A percentile compares a stretch with the other conserved stretches of the same genome.
These are phyloP conservation scores for Aspergillus conjunctus DNA, from an alignment of 495 filamentous ascomycete genomes.

Conservation along the genomic window DNA sequence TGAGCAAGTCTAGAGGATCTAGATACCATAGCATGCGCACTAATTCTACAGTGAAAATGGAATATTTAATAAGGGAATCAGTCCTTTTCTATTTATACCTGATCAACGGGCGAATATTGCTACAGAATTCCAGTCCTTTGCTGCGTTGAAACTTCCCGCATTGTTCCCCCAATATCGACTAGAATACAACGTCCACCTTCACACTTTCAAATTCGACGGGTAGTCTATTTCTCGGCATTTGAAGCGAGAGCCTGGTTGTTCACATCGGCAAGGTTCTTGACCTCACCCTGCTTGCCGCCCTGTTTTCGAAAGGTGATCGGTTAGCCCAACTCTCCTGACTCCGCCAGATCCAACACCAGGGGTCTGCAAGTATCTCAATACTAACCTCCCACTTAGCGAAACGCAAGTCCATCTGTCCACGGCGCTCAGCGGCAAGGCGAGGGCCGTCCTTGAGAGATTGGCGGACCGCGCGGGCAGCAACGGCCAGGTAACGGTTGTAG, in stretches of 20 bases:
- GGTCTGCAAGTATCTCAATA: slow-evolving; percentile 23
- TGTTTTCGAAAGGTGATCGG: slow-evolving; percentile 41
- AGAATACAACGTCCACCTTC: slow-evolving; percentile 26
- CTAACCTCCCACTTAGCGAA: slow-evolving; percentile 97
- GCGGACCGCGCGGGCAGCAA: slow-evolving; percentile 62
- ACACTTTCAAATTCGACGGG: slow-evolving; percentile 11
- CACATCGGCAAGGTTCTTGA: slow-evolving; percentile 70
- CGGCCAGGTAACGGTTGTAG: slow-evolving; percentile 59
- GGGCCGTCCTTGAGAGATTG: slow-evolving; percentile 93
- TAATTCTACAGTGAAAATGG: neutral
- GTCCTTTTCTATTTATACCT: slow-evolving; percentile 35
- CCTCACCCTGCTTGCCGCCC: slow-evolving; percentile 96
- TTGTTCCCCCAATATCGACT: slow-evolving; percentile 24
- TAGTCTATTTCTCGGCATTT: slow-evolving; percentile 47
- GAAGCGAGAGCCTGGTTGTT: slow-evolving; percentile 64
- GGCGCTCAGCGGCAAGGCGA: slow-evolving; percentile 81
- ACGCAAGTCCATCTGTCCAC: slow-evolving; percentile 85
- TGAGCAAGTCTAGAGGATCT: slow-evolving; percentile 7
- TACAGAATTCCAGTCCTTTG: slow-evolving; percentile 47
- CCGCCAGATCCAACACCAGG: slow-evolving; percentile 21
- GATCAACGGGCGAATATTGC: slow-evolving; percentile 38
- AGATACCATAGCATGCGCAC: neutral
- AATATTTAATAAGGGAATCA: slow-evolving; percentile 15
- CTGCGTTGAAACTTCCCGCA: slow-evolving; percentile 21
- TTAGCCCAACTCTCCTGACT: slow-evolving; percentile 25